These are phyloP conservation scores for Ceriops decandra DNA, from an alignment of 345 rosid genomes.

Conservation along the genomic window DNA sequence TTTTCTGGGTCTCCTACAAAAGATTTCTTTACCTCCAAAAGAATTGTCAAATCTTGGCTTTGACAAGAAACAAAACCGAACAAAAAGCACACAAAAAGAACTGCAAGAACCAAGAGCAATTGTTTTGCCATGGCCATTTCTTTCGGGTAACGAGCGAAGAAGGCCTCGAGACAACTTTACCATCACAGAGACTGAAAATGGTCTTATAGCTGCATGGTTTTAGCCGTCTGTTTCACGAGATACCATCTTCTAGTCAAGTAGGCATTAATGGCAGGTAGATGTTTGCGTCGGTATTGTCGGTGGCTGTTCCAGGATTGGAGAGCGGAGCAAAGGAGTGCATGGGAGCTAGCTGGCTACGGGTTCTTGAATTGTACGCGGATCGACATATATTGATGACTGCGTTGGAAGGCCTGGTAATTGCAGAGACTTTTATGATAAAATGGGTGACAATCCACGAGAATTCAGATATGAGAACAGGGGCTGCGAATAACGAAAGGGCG, in stretches of 20 bases:
- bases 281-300: not conserved
- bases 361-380: not conserved
- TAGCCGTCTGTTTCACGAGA: not conserved
- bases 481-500: not conserved
- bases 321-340: slow-evolving; percentile 10
- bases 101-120: not conserved
- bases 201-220: not conserved
- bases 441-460: slow-evolving; percentile 15
- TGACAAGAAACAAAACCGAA: slow-evolving; percentile 24
- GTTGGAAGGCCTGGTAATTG: slow-evolving; percentile 13
- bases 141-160: not conserved
- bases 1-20: slow-evolving; percentile 33
- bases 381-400: not conserved
- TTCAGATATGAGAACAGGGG: slow-evolving; percentile 16
- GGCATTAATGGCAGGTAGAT: not conserved
- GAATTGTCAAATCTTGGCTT: slow-evolving; percentile 37
- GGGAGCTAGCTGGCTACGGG: slow-evolving; percentile 8
- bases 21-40: slow-evolving; percentile 55
- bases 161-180: not conserved
- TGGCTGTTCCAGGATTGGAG: slow-evolving; percentile 1
- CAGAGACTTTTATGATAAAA: slow-evolving; percentile 9
- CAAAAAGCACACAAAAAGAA: slow-evolving; percentile 28
- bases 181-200: not conserved
- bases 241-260: not conserved
- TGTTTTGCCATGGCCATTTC: slow-evolving; percentile 8